phyloP scores from a whole-genome alignment of 2,329 filamentous ascomycete species.

The Chrysoporthe austroafricana region DNA sequence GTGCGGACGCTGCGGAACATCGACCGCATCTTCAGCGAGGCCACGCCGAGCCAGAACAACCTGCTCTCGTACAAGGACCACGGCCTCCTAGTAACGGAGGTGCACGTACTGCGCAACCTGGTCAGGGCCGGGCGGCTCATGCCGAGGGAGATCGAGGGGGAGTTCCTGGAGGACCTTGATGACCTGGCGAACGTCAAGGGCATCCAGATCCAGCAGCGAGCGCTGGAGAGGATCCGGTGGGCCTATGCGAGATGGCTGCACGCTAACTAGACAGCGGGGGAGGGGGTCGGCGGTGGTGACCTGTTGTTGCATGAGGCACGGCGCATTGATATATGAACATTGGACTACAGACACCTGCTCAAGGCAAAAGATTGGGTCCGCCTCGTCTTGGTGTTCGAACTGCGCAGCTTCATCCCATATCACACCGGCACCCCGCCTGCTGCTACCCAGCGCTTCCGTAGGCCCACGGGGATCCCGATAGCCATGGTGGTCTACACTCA shows the following conservation, averaged over 20 bases:
- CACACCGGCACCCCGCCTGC: not conserved
- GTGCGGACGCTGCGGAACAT: slow-evolving; percentile 84
- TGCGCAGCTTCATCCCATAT: too few species aligned
- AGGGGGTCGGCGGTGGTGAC: not conserved
- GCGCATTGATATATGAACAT: slow-evolving; percentile 6
- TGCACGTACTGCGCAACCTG: slow-evolving; percentile 77
- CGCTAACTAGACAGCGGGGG: slow-evolving; percentile 4
- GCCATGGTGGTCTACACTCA: too few species aligned
- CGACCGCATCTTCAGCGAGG: slow-evolving; percentile 75
- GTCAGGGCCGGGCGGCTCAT: slow-evolving; percentile 62
- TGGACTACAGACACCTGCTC: not conserved
- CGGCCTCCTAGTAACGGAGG: slow-evolving; percentile 85
- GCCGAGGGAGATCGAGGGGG: slow-evolving; percentile 74
- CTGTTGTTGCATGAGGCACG: slow-evolving; percentile 10
- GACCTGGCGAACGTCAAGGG: slow-evolving; percentile 85
- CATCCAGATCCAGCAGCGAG: slow-evolving; percentile 75
- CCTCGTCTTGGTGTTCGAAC: too few species aligned
- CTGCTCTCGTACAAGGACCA: slow-evolving; percentile 91
- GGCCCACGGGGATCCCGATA: too few species aligned
- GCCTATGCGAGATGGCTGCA: slow-evolving; percentile 79
- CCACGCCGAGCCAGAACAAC: slow-evolving; percentile 66
- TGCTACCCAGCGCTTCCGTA: not conserved
- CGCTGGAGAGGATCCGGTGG: slow-evolving; percentile 86
- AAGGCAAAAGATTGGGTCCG: not conserved
- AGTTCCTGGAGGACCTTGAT: slow-evolving; percentile 86